Conservation (phyloP, 345 rosid genomes). For the Euphorbia lathyris region DNA sequence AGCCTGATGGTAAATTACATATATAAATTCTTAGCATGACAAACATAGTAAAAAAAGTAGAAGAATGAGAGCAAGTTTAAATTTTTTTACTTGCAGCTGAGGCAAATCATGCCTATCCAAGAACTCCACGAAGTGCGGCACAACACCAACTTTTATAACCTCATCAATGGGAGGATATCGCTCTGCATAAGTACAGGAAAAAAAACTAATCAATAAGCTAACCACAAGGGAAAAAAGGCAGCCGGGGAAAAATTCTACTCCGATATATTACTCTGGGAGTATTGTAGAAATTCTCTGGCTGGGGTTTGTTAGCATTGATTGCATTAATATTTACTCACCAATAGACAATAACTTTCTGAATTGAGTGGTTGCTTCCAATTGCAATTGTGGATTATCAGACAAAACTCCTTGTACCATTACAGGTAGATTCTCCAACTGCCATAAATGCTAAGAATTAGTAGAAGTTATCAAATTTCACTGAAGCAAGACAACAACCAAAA, state of each 20-base stretch:
- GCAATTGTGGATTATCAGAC: slow-evolving; percentile 58
- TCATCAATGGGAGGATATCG: slow-evolving; percentile 89
- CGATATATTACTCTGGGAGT: too few species aligned
- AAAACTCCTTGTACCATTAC: slow-evolving; percentile 73
- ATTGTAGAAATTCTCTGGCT: too few species aligned
- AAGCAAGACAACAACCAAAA: neutral
- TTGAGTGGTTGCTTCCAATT: slow-evolving; percentile 73
- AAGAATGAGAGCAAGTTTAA: neutral
- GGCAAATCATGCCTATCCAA: slow-evolving; percentile 74
- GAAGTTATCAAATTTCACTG: neutral
- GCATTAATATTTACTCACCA: slow-evolving; percentile 32
- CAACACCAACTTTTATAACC: slow-evolving; percentile 75
- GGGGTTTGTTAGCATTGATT: neutral
- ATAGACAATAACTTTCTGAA: slow-evolving; percentile 79
- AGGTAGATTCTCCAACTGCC: slow-evolving; percentile 73
- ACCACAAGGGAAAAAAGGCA: neutral
- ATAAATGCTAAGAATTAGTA: neutral
- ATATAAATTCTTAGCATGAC: slow-evolving; percentile 4
- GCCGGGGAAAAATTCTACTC: too few species aligned
- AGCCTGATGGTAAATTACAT: slow-evolving; percentile 7
- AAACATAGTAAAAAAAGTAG: neutral
- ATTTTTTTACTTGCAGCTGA: slow-evolving; percentile 56
- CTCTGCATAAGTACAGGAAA: slow-evolving; percentile 36
- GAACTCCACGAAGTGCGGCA: slow-evolving; percentile 77
- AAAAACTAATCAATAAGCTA: neutral